Percentiles rank a stretch among this genome's conserved stretches.
phyloP scores from a whole-genome alignment of 768 basidiomycete genomes.

The Trametes cingulata region DNA sequence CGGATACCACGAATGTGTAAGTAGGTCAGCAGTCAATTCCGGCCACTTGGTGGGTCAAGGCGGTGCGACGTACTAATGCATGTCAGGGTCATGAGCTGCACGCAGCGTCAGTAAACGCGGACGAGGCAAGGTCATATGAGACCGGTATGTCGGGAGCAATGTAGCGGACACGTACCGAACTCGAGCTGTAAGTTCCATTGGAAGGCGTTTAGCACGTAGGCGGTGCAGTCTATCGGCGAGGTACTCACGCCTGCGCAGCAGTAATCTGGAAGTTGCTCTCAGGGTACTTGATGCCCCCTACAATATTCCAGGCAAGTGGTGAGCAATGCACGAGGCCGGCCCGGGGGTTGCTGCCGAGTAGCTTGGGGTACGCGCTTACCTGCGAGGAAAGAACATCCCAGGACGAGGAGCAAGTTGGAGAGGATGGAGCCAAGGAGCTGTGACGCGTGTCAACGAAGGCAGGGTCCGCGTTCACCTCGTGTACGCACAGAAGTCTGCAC shows the following conservation, averaged over 20 bases:
- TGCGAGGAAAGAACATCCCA: slow-evolving; percentile 90
- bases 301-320: background rate
- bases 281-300: slow-evolving; percentile 63
- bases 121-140: background rate
- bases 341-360: slow-evolving; percentile 2
- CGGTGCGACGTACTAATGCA: slow-evolving; percentile 66
- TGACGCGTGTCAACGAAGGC: background rate
- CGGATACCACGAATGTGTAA: background rate
- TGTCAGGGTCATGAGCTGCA: slow-evolving; percentile 79
- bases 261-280: slow-evolving; percentile 80
- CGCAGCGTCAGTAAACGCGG: slow-evolving; percentile 6
- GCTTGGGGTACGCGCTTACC: slow-evolving; percentile 40
- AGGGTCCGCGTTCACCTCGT: background rate
- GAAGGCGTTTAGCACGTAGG: slow-evolving; percentile 16
- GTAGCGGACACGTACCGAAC: slow-evolving; percentile 37
- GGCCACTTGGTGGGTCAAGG: background rate
- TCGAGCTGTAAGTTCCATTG: slow-evolving; percentile 31
- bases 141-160: background rate
- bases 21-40: background rate
- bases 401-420: slow-evolving; percentile 85
- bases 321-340: background rate
- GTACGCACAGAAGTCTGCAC: slow-evolving; percentile 83
- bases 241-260: slow-evolving; percentile 83
- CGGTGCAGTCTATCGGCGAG: slow-evolving; percentile 2
- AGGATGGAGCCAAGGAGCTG: slow-evolving; percentile 90